Percentiles rank a stretch among this genome's conserved stretches.
phyloP scores from a whole-genome alignment of 2,329 filamentous ascomycete genomes.

The Cytospora paraplurivora region DNA sequence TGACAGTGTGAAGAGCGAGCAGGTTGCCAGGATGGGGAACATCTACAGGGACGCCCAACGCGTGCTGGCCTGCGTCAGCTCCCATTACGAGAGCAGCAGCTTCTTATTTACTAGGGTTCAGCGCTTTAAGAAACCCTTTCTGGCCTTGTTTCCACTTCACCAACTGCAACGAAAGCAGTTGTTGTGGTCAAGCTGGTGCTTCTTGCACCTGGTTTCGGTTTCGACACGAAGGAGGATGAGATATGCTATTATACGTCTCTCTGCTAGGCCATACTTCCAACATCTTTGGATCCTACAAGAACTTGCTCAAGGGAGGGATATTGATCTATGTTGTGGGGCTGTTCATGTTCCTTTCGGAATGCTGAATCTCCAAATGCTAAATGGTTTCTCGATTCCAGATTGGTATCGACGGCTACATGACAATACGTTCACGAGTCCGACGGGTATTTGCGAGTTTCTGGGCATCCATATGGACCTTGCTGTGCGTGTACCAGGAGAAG shows the following conservation, averaged over 20 bases:
- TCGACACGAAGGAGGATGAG: not conserved
- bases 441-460: too few species aligned
- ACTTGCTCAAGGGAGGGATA: not conserved
- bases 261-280: not conserved
- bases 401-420: too few species aligned
- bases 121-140: too few species aligned
- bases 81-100: not conserved
- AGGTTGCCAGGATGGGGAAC: constrained; percentile 13
- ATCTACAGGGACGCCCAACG: constrained; percentile 5
- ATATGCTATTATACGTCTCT: too few species aligned
- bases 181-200: not conserved
- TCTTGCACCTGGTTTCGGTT: not conserved
- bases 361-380: not conserved
- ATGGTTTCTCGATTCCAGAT: too few species aligned
- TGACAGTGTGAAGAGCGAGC: constrained; percentile 1
- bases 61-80: constrained; percentile 18
- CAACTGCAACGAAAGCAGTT: not conserved
- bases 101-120: not conserved
- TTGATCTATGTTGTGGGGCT: not conserved
- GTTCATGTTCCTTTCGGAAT: not conserved
- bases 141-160: too few species aligned
- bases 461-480: too few species aligned
- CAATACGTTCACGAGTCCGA: too few species aligned
- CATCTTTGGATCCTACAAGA: not conserved
- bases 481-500: too few species aligned